Percentiles rank a stretch among this genome's conserved stretches.
Conservation (phyloP, 495 filamentous ascomycete genomes). For the Neurospora sp. region DNA sequence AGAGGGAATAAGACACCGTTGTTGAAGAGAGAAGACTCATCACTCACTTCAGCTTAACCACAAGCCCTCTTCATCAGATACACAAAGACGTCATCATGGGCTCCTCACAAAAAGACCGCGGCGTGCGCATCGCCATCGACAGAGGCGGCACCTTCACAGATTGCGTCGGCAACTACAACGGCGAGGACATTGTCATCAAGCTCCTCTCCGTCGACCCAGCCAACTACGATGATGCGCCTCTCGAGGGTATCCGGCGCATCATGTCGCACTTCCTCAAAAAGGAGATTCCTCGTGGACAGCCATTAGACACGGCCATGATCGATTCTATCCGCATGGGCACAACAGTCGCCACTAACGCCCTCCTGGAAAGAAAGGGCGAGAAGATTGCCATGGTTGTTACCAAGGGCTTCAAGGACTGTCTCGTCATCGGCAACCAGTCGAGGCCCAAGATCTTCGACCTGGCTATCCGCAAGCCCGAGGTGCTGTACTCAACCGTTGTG, state of each 20-base stretch:
- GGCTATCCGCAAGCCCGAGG: constrained; percentile 67
- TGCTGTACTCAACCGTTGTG: constrained; percentile 64
- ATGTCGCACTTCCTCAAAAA: constrained; percentile 68
- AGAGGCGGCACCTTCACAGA: constrained; percentile 67
- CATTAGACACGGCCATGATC: constrained; percentile 76
- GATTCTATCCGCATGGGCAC: constrained; percentile 83
- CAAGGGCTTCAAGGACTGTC: constrained; percentile 84
- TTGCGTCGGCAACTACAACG: constrained; percentile 54
- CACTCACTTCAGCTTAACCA: background rate
- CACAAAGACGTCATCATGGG: constrained; percentile 3
- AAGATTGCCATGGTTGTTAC: constrained; percentile 85
- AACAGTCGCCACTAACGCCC: constrained; percentile 78
- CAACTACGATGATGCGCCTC: constrained; percentile 81
- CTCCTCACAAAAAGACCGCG: constrained; percentile 20
- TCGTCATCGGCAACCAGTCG: constrained; percentile 80
- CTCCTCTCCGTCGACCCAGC: constrained; percentile 81
- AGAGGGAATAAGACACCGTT: background rate
- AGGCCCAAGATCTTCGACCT: constrained; percentile 78
- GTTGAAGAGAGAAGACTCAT: background rate
- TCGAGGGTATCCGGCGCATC: constrained; percentile 85
- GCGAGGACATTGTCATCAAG: constrained; percentile 74
- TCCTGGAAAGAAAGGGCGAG: constrained; percentile 91
- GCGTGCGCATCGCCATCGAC: constrained; percentile 52
- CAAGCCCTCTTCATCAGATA: background rate
- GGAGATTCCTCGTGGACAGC: constrained; percentile 68